phyloP scores from a whole-genome alignment of 2,329 filamentous ascomycete genomes.

The Neurospora crassa region DNA sequence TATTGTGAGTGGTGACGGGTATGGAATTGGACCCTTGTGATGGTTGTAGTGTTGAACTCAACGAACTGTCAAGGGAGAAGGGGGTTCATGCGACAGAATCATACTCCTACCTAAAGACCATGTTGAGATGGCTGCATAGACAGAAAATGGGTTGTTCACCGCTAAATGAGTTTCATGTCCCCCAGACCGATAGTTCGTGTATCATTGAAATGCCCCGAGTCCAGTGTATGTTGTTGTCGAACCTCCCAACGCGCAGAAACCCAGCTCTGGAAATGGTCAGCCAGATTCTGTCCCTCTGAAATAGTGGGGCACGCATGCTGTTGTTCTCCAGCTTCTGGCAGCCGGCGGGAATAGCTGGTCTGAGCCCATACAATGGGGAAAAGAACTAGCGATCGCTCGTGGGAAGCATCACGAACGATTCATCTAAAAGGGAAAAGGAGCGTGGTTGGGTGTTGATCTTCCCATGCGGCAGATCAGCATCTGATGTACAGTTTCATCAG shows the following conservation, averaged over 20 bases:
- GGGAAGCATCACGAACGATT: neutral
- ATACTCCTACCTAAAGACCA: neutral
- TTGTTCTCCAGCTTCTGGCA: neutral
- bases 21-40: neutral
- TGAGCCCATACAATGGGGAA: neutral
- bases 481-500: neutral
- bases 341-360: neutral
- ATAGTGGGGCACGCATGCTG: neutral
- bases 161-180: neutral
- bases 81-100: neutral
- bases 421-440: neutral
- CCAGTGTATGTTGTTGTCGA: neutral
- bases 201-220: neutral
- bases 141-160: neutral
- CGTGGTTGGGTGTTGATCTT: neutral
- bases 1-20: neutral
- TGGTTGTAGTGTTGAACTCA: neutral
- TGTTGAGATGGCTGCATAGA: neutral
- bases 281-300: neutral
- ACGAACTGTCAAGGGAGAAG: neutral
- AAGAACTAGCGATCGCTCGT: neutral
- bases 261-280: neutral
- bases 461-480: neutral
- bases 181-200: neutral
- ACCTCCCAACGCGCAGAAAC: neutral